Base-by-base conservation (phyloP, 2,329 filamentous ascomycete genomes). In the Penicillium sp. region DNA sequence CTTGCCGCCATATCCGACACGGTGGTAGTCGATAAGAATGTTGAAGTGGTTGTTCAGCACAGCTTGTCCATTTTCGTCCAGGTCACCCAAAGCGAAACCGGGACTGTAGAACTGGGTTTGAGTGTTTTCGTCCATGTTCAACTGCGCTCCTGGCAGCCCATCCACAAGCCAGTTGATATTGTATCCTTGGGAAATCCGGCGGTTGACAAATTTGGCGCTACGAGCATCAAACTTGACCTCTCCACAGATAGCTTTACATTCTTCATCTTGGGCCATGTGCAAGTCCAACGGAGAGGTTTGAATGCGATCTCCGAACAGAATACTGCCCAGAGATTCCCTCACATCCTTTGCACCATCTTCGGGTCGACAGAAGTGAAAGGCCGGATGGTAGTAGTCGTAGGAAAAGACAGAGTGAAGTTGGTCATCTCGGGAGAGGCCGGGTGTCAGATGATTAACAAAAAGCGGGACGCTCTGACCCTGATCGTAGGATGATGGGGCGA, bases 91-190 rank as follows among this genome's bases (percentile, higher is more conserved):
- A 54, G 90, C 82, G 75, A 99, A 99, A 1, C 95, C 95, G 13
- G 93, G 91, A 72, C 87, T 96, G 76, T 96, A 96, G 72, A 96
- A 97, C 49, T 88, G 85, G 14, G 87, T 88, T 33, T 88, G 83
- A 1, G 90, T 92, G 49, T 89, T 83, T 44, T 88, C 83, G 72
- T 97, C 95, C 64, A 84, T 79, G 59, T 92, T 88, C 68, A 89
- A 80, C 74, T 97, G 91, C 24, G 92, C 95, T 2, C 92, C 95
- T 0, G 95, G 95, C 52, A 99, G 80, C 2, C 95, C 93, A 74
- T 99, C 95, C 39, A 99, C 89, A 52, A 99, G 82, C 91, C 93
- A 97, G 74, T 98, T 97, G 68, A 98, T 78, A 68, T 93, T 93
- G 76, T 96, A 97, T 33, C 89, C 91, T 72, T 96, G 86, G 69